Base-by-base conservation (phyloP, 345 rosid species). In the Camelina neglecta region DNA sequence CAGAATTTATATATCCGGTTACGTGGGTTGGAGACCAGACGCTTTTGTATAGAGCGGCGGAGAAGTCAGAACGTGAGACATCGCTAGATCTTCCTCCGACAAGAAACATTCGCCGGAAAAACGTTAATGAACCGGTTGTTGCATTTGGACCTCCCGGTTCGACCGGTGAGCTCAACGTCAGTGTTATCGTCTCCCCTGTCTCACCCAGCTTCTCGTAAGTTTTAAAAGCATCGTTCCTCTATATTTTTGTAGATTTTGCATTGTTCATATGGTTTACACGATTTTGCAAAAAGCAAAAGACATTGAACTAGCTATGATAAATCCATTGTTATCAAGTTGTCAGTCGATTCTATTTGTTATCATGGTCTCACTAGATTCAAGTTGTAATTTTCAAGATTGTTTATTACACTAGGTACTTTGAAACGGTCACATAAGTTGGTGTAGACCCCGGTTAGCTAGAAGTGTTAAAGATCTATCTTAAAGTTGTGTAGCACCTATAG, bases 121-220 rank as follows among this genome's bases (percentile, higher is more conserved):
- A 81, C 10, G 69, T 84, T 3, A 89, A 83, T 26, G 97, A 92
- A 66, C 99, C 99, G 8, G 79, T 81, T 45, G 84, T 83, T 42
- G 97, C 97, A 48, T 95, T 90, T 69, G 97, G 96, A 39, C 99
- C 97, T 0, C 97, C 97, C 4, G 90, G 93, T 54, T 90, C 97
- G 11, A 87, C 68, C 33, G 96, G 97, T 0, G 97, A 95, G 90
- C 93, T 89, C 72, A 95, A 95, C 12, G 93, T 95, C 23, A 90
- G 97, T 62, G 93, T 90, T 73, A 87, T 95, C 15, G 97, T 87
- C 67, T 92, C 99, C 7, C 84, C 85, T 5, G 92, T 90, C 64
- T 84, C 93, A 15, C 85, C 74, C 0, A 85, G 84, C 73, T 90
- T 94, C 89, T 85, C 90, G 99, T 92, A 76, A 88, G 18, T 18